Evolutionary conservation across 176 grass and related monocot species (phyloP).

Genomic region (Oryza meyeriana): DNA sequence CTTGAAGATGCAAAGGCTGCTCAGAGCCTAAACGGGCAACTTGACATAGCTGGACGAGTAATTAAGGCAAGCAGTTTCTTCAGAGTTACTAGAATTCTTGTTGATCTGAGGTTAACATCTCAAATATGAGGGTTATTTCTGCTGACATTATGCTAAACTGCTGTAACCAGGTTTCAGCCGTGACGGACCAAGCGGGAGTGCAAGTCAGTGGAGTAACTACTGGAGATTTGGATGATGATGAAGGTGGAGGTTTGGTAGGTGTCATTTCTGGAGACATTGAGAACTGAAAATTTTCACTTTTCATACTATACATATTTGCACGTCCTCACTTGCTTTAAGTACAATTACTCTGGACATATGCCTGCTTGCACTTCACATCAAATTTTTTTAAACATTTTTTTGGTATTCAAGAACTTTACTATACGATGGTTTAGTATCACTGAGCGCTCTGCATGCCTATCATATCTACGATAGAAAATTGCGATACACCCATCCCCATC

Average conservation of each 20-base stretch:
- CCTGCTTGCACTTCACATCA: background rate
- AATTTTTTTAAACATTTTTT: background rate
- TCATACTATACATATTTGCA: background rate
- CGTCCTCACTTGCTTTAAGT: background rate
- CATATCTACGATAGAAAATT: background rate
- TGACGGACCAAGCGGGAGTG: constrained; percentile 76
- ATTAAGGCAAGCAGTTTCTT: constrained; percentile 70
- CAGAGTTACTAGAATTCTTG: background rate
- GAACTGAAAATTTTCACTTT: background rate
- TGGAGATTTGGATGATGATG: constrained; percentile 97
- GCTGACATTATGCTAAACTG: constrained; percentile 20
- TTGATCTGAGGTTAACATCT: constrained; percentile 3
- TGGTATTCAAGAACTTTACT: background rate
- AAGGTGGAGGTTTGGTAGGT: constrained; percentile 94
- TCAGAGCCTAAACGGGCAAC: constrained; percentile 92
- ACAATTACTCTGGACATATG: constrained; percentile 7
- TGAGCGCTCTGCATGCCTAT: background rate
- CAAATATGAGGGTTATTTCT: constrained; percentile 9
- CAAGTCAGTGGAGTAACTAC: constrained; percentile 63
- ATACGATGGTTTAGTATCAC: background rate
- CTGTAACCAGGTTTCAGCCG: constrained; percentile 77
- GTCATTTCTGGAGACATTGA: constrained; percentile 1
- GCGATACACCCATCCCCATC: background rate
- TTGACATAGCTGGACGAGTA: constrained; percentile 94
- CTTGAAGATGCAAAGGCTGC: constrained; percentile 97